Percentiles rank a stretch among this genome's conserved stretches.
Conservation (phyloP, 768 basidiomycete genomes). For the Podaxis sp. region DNA sequence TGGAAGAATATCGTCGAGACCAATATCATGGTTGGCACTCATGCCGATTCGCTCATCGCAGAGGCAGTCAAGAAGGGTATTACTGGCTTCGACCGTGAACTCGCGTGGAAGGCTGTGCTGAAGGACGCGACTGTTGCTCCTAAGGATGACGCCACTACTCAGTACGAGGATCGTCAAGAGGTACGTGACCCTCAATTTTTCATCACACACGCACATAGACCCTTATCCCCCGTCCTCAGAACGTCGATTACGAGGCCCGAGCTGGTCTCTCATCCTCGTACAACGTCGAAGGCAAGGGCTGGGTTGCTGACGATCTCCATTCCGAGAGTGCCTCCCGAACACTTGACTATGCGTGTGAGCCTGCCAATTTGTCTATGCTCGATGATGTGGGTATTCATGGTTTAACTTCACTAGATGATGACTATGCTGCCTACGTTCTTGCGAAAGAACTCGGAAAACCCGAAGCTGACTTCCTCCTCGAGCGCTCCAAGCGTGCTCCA, state of each 20-base stretch:
- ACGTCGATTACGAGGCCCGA: conserved; percentile 78
- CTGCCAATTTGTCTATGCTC: not conserved
- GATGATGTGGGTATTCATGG: not conserved
- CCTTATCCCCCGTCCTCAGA: conserved; percentile 32
- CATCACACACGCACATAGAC: not conserved
- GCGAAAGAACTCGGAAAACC: conserved; percentile 54
- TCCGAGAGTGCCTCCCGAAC: conserved; percentile 80
- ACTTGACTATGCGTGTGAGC: conserved; percentile 74
- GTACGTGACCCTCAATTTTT: conserved; percentile 27
- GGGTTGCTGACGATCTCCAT: conserved; percentile 78
- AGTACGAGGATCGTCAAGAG: conserved; percentile 75
- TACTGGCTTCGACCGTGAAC: conserved; percentile 56
- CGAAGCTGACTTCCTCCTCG: conserved; percentile 46
- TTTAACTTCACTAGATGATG: conserved; percentile 55
- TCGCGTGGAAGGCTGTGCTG: conserved; percentile 73
- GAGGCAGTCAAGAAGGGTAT: conserved; percentile 71
- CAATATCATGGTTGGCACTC: conserved; percentile 83
- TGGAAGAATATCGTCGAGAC: conserved; percentile 90
- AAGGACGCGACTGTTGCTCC: conserved; percentile 74
- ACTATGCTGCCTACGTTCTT: conserved; percentile 69
- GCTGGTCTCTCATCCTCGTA: conserved; percentile 78
- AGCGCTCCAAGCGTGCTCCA: conserved; percentile 56
- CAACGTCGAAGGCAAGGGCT: conserved; percentile 50
- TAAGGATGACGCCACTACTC: conserved; percentile 47
- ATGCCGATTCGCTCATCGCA: conserved; percentile 76